Conservation (phyloP, 1,139 yeast species). For the Geotrichum klebahnii region DNA sequence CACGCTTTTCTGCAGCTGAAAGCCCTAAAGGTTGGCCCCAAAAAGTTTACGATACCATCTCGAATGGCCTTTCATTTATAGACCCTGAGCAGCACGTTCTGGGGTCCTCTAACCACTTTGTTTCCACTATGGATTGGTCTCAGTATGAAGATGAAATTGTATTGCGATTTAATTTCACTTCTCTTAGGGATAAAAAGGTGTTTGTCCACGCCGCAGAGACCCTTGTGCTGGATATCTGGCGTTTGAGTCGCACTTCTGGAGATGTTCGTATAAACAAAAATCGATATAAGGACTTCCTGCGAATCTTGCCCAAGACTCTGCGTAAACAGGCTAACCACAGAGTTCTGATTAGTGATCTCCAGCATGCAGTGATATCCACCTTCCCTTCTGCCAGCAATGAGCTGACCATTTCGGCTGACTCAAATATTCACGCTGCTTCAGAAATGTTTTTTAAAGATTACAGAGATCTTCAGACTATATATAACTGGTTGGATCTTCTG, state of each 20-base stretch:
- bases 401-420: conserved; percentile 6
- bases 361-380: conserved; percentile 33
- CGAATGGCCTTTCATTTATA: neutral
- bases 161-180: conserved; percentile 43
- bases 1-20: conserved; percentile 18
- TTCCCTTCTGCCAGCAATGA: conserved; percentile 25
- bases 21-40: conserved; percentile 9
- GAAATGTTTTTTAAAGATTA: conserved; percentile 62
- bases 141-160: conserved; percentile 54
- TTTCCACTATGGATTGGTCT: conserved; percentile 23
- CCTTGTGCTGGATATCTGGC: conserved; percentile 42
- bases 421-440: conserved; percentile 20
- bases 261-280: conserved; percentile 33
- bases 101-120: conserved; percentile 1
- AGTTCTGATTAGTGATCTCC: conserved; percentile 35
- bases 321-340: conserved; percentile 26
- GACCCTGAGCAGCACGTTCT: conserved; percentile 15
- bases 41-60: conserved; percentile 6
- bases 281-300: conserved; percentile 32
- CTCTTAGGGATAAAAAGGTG: conserved; percentile 29
- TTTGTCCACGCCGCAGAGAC: conserved; percentile 34
- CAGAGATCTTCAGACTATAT: conserved; percentile 62
- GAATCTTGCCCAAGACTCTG: conserved; percentile 34
- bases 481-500: conserved; percentile 65
- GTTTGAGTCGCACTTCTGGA: conserved; percentile 26